These are phyloP conservation scores for Rhododendron ovatum DNA, from an alignment of 148 eudicot genomes.

Conservation along the genomic window DNA sequence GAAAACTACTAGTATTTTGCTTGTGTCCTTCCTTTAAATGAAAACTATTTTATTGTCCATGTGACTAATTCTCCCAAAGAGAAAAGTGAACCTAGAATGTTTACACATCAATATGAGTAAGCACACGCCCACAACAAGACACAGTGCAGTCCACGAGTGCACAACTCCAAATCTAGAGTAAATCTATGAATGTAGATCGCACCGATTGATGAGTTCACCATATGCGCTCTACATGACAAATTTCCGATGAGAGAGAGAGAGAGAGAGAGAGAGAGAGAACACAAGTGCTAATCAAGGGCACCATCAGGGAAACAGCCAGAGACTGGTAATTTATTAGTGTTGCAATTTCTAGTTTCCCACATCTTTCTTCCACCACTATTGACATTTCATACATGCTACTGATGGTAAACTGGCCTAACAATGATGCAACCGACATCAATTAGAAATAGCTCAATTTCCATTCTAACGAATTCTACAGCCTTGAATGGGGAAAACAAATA, in stretches of 20 bases:
- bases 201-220: background rate
- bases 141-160: background rate
- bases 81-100: background rate
- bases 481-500: background rate
- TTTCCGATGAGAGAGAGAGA: background rate
- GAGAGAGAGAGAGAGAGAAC: background rate
- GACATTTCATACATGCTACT: background rate
- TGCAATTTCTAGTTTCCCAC: background rate
- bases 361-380: background rate
- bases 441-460: background rate
- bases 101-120: background rate
- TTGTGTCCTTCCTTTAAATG: too few species aligned
- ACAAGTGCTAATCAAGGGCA: background rate
- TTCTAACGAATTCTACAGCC: slow-evolving; percentile 8
- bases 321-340: background rate
- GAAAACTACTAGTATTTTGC: too few species aligned
- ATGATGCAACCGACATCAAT: background rate
- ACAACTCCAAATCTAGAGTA: background rate
- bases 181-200: background rate
- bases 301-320: background rate
- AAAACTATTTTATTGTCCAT: too few species aligned
- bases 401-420: background rate
- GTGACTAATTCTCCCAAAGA: too few species aligned
- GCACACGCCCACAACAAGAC: background rate
- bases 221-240: background rate